These are phyloP conservation scores for Sclerotinia spermophila DNA, from an alignment of 2,329 filamentous ascomycete species.

Conservation along the genomic window DNA sequence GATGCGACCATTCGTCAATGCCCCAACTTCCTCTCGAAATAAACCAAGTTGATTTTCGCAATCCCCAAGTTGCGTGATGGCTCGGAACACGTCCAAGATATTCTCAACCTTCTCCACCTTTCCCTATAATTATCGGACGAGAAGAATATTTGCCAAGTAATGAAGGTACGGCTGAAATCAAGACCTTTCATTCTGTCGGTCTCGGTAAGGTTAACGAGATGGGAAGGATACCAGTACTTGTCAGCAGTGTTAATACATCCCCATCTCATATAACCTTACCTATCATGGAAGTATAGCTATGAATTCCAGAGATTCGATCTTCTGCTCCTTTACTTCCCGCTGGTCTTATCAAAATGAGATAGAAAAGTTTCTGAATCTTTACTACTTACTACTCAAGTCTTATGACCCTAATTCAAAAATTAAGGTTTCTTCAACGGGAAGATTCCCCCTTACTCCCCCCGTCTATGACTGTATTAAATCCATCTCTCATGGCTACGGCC, in stretches of 20 bases:
- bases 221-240: no score
- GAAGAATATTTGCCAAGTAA: background rate
- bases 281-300: background rate
- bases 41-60: background rate
- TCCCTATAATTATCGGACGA: no score
- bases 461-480: background rate
- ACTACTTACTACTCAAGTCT: background rate
- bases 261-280: background rate
- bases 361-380: background rate
- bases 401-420: background rate
- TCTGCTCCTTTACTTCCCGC: no score
- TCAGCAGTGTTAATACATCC: background rate
- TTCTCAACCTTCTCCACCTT: background rate
- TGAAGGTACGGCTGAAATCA: background rate
- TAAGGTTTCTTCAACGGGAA: no score
- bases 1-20: background rate
- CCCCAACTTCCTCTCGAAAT: background rate
- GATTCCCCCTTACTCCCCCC: background rate
- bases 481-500: fast-evolving
- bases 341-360: background rate
- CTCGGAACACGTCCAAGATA: background rate
- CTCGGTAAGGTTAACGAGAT: fast-evolving
- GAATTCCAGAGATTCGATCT: no score
- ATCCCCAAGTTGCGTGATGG: background rate
- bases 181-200: no score